Conservation (phyloP, 1,139 yeast genomes). For the Blastobotrys persicus region DNA sequence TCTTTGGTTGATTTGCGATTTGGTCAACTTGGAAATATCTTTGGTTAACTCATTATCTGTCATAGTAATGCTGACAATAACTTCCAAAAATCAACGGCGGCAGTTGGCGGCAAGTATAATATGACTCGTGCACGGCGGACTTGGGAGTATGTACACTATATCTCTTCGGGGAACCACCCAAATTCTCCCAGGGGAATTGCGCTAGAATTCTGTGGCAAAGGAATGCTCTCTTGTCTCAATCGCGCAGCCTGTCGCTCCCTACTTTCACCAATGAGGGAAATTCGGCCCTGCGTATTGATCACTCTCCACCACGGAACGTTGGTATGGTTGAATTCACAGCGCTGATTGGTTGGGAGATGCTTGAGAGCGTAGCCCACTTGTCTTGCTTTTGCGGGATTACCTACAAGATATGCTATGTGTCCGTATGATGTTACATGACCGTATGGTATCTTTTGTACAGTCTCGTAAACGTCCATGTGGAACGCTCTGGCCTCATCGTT, state of each 20-base stretch:
- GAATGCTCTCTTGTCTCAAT: slow-evolving; percentile 51
- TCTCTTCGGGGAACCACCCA: slow-evolving; percentile 71
- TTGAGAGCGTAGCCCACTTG: slow-evolving; percentile 74
- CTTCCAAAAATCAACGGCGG: not conserved
- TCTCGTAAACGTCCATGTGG: slow-evolving; percentile 57
- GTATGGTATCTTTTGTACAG: slow-evolving; percentile 55
- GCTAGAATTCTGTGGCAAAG: slow-evolving; percentile 38
- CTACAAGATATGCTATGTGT: slow-evolving; percentile 64
- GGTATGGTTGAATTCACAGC: slow-evolving; percentile 31
- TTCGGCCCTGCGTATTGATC: slow-evolving; percentile 57
- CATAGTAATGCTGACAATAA: not conserved
- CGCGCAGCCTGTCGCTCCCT: slow-evolving; percentile 48
- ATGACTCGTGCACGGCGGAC: no score
- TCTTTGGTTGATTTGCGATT: slow-evolving; percentile 47
- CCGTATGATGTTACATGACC: slow-evolving; percentile 72
- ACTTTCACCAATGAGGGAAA: slow-evolving; percentile 45
- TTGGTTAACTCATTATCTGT: not conserved
- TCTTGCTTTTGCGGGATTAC: slow-evolving; percentile 63
- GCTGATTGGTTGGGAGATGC: slow-evolving; percentile 39
- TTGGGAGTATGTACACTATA: slow-evolving; percentile 3
- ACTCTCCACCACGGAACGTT: slow-evolving; percentile 84
- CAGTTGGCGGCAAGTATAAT: no score
- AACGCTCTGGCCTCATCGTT: slow-evolving; percentile 43
- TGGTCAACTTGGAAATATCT: slow-evolving; percentile 37
- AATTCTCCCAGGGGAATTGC: slow-evolving; percentile 45